Conservation (phyloP, 2,329 filamentous ascomycete genomes). For the Mycogone perniciosa region DNA sequence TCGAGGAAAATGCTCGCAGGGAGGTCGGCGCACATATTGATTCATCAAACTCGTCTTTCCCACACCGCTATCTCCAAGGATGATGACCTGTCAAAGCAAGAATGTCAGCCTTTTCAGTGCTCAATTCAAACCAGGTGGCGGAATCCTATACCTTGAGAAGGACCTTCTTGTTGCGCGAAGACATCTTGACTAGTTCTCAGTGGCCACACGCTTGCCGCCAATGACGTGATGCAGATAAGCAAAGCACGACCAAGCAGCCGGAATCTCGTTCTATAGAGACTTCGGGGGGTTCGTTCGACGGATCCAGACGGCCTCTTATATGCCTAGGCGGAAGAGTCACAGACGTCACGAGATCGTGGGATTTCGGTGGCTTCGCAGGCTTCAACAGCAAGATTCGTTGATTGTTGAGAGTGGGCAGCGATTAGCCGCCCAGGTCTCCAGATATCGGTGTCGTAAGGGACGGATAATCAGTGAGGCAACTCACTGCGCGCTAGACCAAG, state of each 20-base stretch:
- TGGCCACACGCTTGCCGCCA: constrained; percentile 16
- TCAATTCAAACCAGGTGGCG: neutral
- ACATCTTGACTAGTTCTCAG: constrained; percentile 47
- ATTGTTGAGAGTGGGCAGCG: constrained; percentile 10
- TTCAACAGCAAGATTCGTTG: constrained; percentile 8
- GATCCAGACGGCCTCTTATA: no score
- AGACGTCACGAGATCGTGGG: constrained; percentile 9
- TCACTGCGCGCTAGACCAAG: constrained; percentile 14
- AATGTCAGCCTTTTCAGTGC: constrained; percentile 6
- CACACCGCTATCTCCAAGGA: constrained; percentile 96
- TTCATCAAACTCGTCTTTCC: constrained; percentile 99
- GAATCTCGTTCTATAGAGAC: neutral
- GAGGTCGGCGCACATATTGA: constrained; percentile 79
- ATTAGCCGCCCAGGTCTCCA: constrained; percentile 2
- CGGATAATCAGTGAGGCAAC: constrained; percentile 21
- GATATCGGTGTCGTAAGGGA: constrained; percentile 24
- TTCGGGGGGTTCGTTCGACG: neutral
- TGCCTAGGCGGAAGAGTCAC: neutral
- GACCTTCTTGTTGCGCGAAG: constrained; percentile 86
- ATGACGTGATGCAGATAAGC: constrained; percentile 27
- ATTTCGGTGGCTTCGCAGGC: constrained; percentile 3
- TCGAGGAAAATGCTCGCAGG: constrained; percentile 4
- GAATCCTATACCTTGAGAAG: constrained; percentile 65
- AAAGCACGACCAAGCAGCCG: constrained; percentile 17
- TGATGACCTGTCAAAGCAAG: constrained; percentile 69